These are phyloP conservation scores for Scytalidium lignicola DNA, from an alignment of 2,329 filamentous ascomycete species.

Conservation along the genomic window DNA sequence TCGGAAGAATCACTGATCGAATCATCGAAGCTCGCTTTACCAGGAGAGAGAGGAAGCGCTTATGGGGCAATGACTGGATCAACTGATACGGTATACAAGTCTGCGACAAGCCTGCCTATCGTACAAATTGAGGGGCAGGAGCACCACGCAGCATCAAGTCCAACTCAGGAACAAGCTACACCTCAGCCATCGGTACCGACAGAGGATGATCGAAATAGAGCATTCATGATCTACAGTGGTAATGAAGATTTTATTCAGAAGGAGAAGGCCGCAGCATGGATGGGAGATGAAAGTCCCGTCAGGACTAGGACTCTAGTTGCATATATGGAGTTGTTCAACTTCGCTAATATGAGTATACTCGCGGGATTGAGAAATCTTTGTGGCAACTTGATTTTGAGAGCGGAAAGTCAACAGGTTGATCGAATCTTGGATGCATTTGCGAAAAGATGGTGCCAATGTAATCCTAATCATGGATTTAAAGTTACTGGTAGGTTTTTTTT, in stretches of 20 bases:
- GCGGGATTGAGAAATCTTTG: constrained; percentile 75
- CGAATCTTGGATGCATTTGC: constrained; percentile 88
- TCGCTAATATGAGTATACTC: constrained; percentile 74
- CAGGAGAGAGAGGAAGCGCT: constrained; percentile 26
- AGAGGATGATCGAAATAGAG: constrained; percentile 67
- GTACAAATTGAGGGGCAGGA: constrained; percentile 44
- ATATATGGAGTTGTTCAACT: constrained; percentile 92
- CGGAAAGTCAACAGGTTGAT: constrained; percentile 95
- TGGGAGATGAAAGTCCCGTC: constrained; percentile 63
- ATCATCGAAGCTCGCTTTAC: constrained; percentile 9
- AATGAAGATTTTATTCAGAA: constrained; percentile 76
- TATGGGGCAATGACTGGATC: constrained; percentile 31
- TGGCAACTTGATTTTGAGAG: constrained; percentile 73
- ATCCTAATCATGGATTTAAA: constrained; percentile 90
- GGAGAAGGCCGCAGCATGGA: constrained; percentile 75
- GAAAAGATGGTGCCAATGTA: constrained; percentile 87
- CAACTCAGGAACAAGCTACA: constrained; percentile 25
- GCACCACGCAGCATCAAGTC: constrained; percentile 19
- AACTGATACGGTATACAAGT: constrained; percentile 39
- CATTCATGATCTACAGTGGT: constrained; percentile 78
- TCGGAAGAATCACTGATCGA: constrained; percentile 22
- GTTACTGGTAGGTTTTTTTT: constrained; percentile 62
- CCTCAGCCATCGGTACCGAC: constrained; percentile 7
- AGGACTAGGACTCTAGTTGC: constrained; percentile 59
- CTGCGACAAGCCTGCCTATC: constrained; percentile 42